phyloP scores from a whole-genome alignment of 208 protist genomes.

The Crithidia fasciculata region DNA sequence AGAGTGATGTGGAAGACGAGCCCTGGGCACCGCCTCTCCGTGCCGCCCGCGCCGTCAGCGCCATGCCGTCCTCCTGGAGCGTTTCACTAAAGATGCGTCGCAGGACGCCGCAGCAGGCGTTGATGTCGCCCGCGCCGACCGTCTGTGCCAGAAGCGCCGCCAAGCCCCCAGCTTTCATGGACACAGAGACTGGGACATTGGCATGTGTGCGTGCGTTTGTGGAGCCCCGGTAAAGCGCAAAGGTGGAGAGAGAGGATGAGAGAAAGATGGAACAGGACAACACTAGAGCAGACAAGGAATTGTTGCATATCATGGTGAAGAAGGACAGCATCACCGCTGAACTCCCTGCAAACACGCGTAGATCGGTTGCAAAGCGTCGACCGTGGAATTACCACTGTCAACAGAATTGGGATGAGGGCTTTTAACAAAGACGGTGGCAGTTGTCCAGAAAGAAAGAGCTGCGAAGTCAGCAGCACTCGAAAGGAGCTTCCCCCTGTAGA shows the following conservation, averaged over 20 bases:
- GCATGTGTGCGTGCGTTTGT: no score
- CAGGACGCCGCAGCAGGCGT: conserved; percentile 82
- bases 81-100: conserved; percentile 74
- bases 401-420: no score
- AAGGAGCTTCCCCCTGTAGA: no score
- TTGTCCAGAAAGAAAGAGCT: no score
- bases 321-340: no score
- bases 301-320: neutral
- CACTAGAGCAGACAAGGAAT: neutral
- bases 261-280: neutral
- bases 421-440: no score
- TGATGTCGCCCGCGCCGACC: conserved; percentile 67
- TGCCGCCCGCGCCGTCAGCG: conserved; percentile 8
- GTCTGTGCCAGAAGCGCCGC: conserved; percentile 55
- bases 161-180: conserved; percentile 49
- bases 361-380: no score
- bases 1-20: neutral
- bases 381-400: no score
- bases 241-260: neutral
- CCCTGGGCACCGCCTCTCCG: neutral
- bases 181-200: neutral
- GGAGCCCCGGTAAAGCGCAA: no score
- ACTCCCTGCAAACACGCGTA: no score
- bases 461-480: no score
- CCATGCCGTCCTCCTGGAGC: conserved; percentile 9